Evolutionary conservation across 2,329 filamentous ascomycete genomes (phyloP).

Genomic region (Helicocarpus griseus): DNA sequence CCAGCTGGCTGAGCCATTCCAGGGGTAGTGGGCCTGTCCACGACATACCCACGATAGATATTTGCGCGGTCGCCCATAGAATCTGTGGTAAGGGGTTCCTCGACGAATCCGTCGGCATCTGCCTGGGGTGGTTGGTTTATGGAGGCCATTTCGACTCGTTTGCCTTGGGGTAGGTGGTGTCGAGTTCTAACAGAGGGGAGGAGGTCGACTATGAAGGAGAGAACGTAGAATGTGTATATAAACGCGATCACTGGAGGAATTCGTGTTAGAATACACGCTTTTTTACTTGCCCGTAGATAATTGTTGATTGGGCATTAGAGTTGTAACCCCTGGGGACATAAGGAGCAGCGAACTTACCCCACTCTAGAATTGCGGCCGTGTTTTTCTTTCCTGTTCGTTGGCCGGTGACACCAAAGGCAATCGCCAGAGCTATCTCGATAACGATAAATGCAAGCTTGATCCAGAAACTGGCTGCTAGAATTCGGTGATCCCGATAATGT

Average conservation of each 20-base stretch:
- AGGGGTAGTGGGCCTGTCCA: not conserved
- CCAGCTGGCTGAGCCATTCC: not conserved
- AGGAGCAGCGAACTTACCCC: conserved; percentile 32
- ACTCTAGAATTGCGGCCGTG: conserved; percentile 68
- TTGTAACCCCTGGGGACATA: too few species aligned
- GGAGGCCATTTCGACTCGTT: conserved; percentile 19
- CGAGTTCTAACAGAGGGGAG: conserved; percentile 63
- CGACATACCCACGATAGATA: conserved; percentile 12
- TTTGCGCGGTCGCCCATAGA: conserved; percentile 25
- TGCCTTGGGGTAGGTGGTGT: conserved; percentile 34
- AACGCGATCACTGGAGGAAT: conserved; percentile 54
- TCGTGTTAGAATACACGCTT: too few species aligned
- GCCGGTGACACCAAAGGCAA: conserved; percentile 54
- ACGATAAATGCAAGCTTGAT: conserved; percentile 80
- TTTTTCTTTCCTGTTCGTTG: conserved; percentile 45
- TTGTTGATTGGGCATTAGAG: too few species aligned
- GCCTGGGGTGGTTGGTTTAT: conserved; percentile 3
- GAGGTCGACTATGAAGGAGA: conserved; percentile 81
- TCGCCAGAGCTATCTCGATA: conserved; percentile 59
- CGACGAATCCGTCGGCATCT: conserved; percentile 19
- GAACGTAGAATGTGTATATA: conserved; percentile 78
- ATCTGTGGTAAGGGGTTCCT: conserved; percentile 30
- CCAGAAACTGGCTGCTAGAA: conserved; percentile 73
- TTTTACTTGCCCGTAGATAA: too few species aligned
- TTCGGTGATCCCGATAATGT: conserved; percentile 59